Base-by-base conservation (phyloP, 78 protist species). In the Dictyostelium citrinum region DNA sequence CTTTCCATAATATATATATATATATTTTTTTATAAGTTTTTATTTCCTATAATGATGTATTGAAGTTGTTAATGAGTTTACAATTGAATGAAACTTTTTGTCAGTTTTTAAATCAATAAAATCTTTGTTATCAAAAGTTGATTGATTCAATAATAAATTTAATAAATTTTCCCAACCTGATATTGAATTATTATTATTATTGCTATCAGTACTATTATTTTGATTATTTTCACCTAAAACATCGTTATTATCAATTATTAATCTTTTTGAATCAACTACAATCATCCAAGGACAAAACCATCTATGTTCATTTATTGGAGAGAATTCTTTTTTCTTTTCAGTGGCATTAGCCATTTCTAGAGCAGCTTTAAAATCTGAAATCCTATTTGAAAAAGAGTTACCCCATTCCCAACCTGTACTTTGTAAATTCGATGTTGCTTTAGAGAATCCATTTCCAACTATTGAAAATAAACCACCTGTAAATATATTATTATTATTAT, bases 231-330 rank as follows among this genome's bases (percentile, higher is more conserved):
- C 24, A 75, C 46, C 41, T 41, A 37, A 16, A 14, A 33, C 22
- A 72, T 72, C 79, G 22, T 72, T 72, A 16, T 29, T 72, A 72
- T 29, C 46, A 33, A 33, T 37, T 12, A 37, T 72, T 37, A 37
- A 27, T 72, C 46, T 29, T 35, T 64, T 64, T 27, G 79, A 16
- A 37, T 72, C 79, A 5, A 37, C 24, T 17, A 10, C 33, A 2
- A 80, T n/a, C 72, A 78, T 78, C 93, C 93, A 88, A 16, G 93
- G 93, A 78, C 93, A 88, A 55, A 88, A 88, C 93, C 93, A 88
- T 17, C 93, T 11, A 33, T 88, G 93, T 68, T 86, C 93, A 24
- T 61, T 67, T 9, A 88, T 22, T 55, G 93, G 93, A 46, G 84
- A 88, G 39, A 88, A 49, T 45, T 72, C 46, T 39, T 20, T 70